phyloP scores from a whole-genome alignment of 2,329 filamentous ascomycete species.

The Zelopaecilomyces penicillatus region DNA sequence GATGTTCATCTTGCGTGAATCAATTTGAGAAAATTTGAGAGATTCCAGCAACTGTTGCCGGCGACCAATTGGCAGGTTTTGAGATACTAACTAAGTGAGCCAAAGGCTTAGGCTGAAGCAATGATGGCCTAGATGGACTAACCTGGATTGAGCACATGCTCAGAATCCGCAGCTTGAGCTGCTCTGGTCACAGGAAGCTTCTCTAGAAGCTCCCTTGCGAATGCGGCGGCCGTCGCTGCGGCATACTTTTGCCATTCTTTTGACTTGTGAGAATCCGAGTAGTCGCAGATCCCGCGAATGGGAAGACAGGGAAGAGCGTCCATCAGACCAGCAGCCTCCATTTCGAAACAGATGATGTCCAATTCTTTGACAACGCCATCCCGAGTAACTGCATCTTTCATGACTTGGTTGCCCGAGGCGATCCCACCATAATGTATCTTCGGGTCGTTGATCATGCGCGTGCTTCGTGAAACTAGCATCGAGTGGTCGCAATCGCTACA shows the following conservation, averaged over 20 bases:
- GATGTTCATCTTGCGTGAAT: conserved; percentile 8
- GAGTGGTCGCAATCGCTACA: not conserved
- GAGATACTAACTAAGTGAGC: not conserved
- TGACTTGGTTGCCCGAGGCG: conserved; percentile 6
- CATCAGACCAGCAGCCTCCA: conserved; percentile 6
- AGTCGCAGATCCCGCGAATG: conserved; percentile 8
- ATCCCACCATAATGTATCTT: conserved; percentile 3
- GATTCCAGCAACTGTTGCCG: conserved; percentile 6
- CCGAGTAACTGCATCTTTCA: not conserved
- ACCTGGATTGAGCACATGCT: not conserved
- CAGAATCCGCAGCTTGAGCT: not conserved
- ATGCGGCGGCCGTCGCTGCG: conserved; percentile 2
- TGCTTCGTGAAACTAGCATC: not conserved
- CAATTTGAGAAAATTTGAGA: conserved; percentile 10
- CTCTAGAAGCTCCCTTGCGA: conserved; percentile 1
- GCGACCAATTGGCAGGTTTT: not conserved
- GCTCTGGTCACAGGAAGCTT: not conserved
- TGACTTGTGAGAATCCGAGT: conserved; percentile 7
- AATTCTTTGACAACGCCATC: not conserved
- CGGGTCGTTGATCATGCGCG: not conserved
- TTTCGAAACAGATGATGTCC: conserved; percentile 5
- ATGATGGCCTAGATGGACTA: no score
- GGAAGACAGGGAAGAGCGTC: conserved; percentile 1
- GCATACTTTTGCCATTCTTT: conserved; percentile 8
- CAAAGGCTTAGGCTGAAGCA: no score